Evolutionary conservation across 2,329 filamentous ascomycete species (phyloP).

Genomic region (Cucurbitaria berberidis): DNA sequence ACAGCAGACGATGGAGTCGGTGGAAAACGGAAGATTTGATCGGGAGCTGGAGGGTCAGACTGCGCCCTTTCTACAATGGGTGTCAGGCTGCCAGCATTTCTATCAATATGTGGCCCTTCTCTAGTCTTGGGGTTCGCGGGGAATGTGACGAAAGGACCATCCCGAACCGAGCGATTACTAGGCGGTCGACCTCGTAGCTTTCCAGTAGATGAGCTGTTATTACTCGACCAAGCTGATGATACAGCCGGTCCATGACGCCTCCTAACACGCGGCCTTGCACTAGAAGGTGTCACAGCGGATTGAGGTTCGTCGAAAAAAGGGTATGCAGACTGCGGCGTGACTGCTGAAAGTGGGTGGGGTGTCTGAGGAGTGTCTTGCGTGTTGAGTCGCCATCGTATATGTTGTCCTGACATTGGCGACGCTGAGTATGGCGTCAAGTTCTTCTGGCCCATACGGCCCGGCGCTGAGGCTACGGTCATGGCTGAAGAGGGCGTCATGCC

Average conservation of each 20-base stretch:
- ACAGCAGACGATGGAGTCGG: conserved; percentile 49
- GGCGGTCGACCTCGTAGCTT: conserved; percentile 83
- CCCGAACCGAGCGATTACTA: conserved; percentile 69
- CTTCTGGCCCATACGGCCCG: conserved; percentile 41
- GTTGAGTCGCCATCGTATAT: conserved; percentile 58
- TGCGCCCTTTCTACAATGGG: conserved; percentile 54
- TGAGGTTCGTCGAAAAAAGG: conserved; percentile 66
- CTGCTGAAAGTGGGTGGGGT: conserved; percentile 78
- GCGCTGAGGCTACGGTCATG: conserved; percentile 44
- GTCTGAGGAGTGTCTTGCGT: conserved; percentile 68
- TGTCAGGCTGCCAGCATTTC: conserved; percentile 51
- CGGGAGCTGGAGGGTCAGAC: conserved; percentile 45
- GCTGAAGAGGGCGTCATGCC: conserved; percentile 48
- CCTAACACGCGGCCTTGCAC: conserved; percentile 57
- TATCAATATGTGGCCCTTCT: conserved; percentile 55
- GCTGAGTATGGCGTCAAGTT: conserved; percentile 52
- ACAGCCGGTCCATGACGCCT: conserved; percentile 83
- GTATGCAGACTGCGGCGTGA: conserved; percentile 67
- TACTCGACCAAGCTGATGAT: conserved; percentile 85
- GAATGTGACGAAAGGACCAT: conserved; percentile 73
- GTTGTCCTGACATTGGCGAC: conserved; percentile 50
- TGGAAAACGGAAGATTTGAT: conserved; percentile 47
- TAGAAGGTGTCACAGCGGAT: conserved; percentile 73
- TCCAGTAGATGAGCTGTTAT: conserved; percentile 65
- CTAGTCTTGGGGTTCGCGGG: conserved; percentile 64